Evolutionary conservation across 371 early-diverging fungal species (phyloP).

Genomic region (Mortierella sp.): DNA sequence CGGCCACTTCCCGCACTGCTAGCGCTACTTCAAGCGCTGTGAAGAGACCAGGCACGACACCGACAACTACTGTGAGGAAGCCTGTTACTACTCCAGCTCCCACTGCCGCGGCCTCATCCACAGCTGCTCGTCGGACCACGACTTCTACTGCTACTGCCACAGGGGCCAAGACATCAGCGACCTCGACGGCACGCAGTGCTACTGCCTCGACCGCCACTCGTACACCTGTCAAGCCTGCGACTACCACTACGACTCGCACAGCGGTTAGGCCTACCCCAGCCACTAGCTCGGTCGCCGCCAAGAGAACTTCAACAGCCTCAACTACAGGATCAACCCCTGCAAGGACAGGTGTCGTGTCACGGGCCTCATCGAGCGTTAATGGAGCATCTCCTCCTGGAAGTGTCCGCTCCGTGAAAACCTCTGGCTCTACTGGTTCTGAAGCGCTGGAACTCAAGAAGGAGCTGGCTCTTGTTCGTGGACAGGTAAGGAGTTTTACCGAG

Average conservation of each 20-base stretch:
- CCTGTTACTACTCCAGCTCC: neutral
- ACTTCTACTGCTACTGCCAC: constrained; percentile 11
- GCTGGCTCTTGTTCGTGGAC: constrained; percentile 34
- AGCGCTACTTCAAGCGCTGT: neutral
- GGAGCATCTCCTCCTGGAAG: constrained; percentile 32
- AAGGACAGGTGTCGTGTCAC: constrained; percentile 13
- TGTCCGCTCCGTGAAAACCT: constrained; percentile 37
- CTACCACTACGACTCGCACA: constrained; percentile 1
- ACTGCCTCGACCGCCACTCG: constrained; percentile 1
- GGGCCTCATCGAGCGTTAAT: constrained; percentile 13
- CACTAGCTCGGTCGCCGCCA: constrained; percentile 12
- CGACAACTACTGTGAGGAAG: neutral
- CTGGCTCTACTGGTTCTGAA: constrained; percentile 38
- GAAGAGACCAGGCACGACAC: too few relatives aligned
- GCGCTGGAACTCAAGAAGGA: constrained; percentile 45
- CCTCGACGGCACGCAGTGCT: constrained; percentile 16
- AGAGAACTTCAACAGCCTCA: constrained; percentile 14
- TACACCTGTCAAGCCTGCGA: constrained; percentile 12
- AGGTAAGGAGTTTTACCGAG: constrained; percentile 22
- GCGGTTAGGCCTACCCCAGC: neutral
- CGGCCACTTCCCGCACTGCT: constrained; percentile 8
- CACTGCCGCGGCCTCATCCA: constrained; percentile 3
- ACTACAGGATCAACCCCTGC: constrained; percentile 9
- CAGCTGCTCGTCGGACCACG: neutral
- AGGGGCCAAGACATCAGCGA: constrained; percentile 11